These are phyloP conservation scores for Termitomyces sp. DNA, from an alignment of 768 basidiomycete genomes.

Conservation along the genomic window DNA sequence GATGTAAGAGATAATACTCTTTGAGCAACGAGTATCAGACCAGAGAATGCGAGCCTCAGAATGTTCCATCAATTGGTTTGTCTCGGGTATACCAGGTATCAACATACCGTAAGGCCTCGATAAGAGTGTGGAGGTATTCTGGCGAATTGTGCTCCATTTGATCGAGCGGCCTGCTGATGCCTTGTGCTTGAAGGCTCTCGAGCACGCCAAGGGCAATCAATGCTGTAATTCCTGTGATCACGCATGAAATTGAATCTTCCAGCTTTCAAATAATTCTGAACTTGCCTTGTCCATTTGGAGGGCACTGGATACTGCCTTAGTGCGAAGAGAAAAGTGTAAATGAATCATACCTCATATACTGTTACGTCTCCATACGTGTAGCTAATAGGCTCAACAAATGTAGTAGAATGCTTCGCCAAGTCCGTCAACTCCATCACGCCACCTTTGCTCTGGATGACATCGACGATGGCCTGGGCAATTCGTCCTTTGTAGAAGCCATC, in stretches of 20 bases:
- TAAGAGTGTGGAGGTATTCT: conserved; percentile 81
- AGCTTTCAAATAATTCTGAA: not conserved
- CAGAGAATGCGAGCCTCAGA: conserved; percentile 63
- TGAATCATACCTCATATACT: conserved; percentile 71
- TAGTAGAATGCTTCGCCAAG: conserved; percentile 73
- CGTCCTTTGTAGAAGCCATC: conserved; percentile 93
- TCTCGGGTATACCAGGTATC: not conserved
- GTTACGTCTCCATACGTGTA: conserved; percentile 88
- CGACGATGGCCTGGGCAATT: conserved; percentile 83
- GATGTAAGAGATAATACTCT: not conserved
- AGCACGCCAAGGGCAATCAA: conserved; percentile 90
- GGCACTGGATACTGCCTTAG: conserved; percentile 45
- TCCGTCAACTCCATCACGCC: conserved; percentile 96
- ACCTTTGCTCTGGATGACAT: conserved; percentile 78
- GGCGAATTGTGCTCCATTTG: conserved; percentile 89
- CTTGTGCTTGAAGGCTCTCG: conserved; percentile 76
- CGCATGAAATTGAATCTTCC: not conserved
- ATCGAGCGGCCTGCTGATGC: conserved; percentile 58
- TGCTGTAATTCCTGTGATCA: conserved; percentile 69
- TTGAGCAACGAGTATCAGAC: conserved; percentile 28
- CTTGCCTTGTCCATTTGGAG: conserved; percentile 91
- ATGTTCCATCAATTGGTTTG: conserved; percentile 1
- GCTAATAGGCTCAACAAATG: conserved; percentile 84
- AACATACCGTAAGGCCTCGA: conserved; percentile 76
- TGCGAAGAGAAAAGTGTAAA: not conserved